phyloP scores from a whole-genome alignment of 345 rosid species.

The Passiflora organensis region DNA sequence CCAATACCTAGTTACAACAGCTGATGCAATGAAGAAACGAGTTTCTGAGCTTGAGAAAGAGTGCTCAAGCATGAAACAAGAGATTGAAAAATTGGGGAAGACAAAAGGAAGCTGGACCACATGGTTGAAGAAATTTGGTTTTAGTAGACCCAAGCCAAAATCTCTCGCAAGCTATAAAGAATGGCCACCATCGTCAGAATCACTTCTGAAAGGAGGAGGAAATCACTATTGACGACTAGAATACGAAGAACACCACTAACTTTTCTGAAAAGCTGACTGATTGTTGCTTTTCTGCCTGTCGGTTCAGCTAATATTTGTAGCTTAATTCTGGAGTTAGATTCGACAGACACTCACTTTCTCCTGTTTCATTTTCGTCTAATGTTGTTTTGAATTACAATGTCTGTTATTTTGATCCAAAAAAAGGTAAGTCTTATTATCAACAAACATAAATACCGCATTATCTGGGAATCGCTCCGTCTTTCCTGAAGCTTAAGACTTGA shows the following conservation, averaged over 20 bases:
- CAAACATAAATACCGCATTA: not conserved
- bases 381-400: no score
- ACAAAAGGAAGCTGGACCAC: slow-evolving; percentile 59
- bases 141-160: slow-evolving; percentile 14
- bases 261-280: no score
- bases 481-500: no score
- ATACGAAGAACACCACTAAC: no score
- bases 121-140: slow-evolving; percentile 46
- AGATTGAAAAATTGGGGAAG: slow-evolving; percentile 62
- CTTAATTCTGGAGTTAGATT: no score
- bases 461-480: not conserved
- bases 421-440: no score
- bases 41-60: slow-evolving; percentile 75
- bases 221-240: not conserved
- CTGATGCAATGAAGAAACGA: slow-evolving; percentile 56
- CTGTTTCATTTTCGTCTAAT: no score
- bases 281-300: no score
- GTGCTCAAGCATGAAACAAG: slow-evolving; percentile 69
- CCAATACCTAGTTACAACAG: slow-evolving; percentile 24
- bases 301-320: no score
- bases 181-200: slow-evolving; percentile 10
- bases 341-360: no score
- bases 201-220: slow-evolving; percentile 10
- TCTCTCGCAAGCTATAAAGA: not conserved
- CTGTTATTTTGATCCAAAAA: no score